Base-by-base conservation (phyloP, 2,329 filamentous ascomycete genomes). In the Zarea fungicola region DNA sequence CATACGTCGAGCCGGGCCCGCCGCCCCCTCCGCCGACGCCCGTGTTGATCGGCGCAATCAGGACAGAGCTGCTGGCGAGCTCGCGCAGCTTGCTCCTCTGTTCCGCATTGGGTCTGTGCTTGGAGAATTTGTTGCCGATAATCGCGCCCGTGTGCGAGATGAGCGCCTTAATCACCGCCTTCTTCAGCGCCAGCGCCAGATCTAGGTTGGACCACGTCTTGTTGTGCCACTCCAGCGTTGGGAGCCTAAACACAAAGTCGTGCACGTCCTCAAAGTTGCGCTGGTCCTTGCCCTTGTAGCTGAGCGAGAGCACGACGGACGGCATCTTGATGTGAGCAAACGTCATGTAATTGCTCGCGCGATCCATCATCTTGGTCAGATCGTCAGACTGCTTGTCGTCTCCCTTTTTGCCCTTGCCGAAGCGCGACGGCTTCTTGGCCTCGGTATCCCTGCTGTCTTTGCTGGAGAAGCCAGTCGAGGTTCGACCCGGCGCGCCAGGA, bases 201-300 rank as follows among this genome's bases (percentile, higher is more conserved):
- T 99, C 93, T 6, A 99, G 78, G 64, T 97, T 99, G 6, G 90
- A 96, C 93, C 93, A 99, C 8, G 91, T 97, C 74, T 99, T 99
- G 76, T 99, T 99, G 55, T 89, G 83, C 71, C 96, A 97, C 65
- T 99, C 93, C 40, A 99, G 84, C 2, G 87, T 86, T 4, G 93
- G 93, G 69, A 99, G 81, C 28, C 89, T 84, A 78, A 99, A 99
- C 42, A 99, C 93, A 58, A 99, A 95, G 62, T 97, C 86, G 68
- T 99, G 92, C 14, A 99, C 86, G 66, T 99, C 95, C 69, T 96
- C 90, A 50, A 99, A 79, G 60, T 97, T 99, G 62, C 91, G 89
- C 56, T 95, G 89, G 37, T 91, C 89, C 65, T 90, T 95, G 62
- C 95, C 93, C 67, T 97, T 96, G 77, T 96, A 96, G 62, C 88